These are phyloP conservation scores for Monilinia laxa DNA, from an alignment of 2,329 filamentous ascomycete genomes.

Conservation along the genomic window DNA sequence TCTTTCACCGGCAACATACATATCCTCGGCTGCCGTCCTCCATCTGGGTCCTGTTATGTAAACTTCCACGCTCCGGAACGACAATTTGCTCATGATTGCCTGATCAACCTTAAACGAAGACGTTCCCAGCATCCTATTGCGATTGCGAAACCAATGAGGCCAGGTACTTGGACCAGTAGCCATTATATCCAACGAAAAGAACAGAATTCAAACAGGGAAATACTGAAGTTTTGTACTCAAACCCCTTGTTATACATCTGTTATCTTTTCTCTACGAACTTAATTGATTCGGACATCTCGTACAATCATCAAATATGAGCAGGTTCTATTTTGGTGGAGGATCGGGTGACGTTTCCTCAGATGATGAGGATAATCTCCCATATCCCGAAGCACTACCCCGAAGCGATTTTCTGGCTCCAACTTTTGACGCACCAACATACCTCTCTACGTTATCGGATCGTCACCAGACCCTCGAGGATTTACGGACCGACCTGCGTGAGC, in stretches of 20 bases:
- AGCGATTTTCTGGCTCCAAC: slow-evolving; percentile 73
- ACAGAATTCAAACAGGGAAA: neutral
- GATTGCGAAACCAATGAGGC: neutral
- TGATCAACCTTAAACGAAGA: slow-evolving; percentile 11
- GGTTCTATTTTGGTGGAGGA: slow-evolving; percentile 46
- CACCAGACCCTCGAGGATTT: slow-evolving; percentile 97
- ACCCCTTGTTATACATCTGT: neutral
- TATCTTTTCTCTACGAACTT: neutral
- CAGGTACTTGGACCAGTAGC: neutral
- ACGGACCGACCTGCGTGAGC: slow-evolving; percentile 77
- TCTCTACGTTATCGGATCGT: slow-evolving; percentile 78
- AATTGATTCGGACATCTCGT: neutral
- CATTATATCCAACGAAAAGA: slow-evolving; percentile 9
- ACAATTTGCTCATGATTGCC: slow-evolving; percentile 14
- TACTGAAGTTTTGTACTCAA: neutral
- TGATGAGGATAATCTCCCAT: slow-evolving; percentile 75
- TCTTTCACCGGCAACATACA: neutral
- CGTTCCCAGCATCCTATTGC: neutral
- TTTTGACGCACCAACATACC: slow-evolving; percentile 80
- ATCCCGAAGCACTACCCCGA: slow-evolving; percentile 80
- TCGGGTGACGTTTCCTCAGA: slow-evolving; percentile 37
- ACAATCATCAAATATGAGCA: slow-evolving; percentile 44
- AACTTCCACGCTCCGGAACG: neutral
- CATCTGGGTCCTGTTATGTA: slow-evolving; percentile 16
- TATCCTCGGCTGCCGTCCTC: neutral